These are phyloP conservation scores for Prunus campanulata DNA, from an alignment of 306 rosid genomes.

Conservation along the genomic window DNA sequence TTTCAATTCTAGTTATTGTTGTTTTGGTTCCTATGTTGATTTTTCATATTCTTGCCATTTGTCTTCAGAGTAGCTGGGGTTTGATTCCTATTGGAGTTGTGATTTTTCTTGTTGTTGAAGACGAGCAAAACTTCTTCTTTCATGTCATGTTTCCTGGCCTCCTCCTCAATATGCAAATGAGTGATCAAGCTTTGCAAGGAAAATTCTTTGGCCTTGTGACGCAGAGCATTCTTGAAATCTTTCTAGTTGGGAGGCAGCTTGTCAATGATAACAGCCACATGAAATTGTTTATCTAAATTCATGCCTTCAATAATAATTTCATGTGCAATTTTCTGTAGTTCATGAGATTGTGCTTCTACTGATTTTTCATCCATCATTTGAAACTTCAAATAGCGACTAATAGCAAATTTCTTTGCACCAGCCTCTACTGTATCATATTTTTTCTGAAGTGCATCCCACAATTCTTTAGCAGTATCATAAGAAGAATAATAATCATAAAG, in stretches of 20 bases:
- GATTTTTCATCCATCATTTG: background rate
- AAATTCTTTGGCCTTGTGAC: background rate
- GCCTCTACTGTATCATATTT: background rate
- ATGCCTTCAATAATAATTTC: background rate
- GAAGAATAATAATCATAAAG: background rate
- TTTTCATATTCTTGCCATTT: background rate
- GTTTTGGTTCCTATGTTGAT: background rate
- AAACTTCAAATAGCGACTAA: too few relatives aligned
- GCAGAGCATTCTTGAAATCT: background rate
- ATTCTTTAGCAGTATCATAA: background rate
- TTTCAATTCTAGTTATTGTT: background rate
- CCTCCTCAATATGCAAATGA: conserved; percentile 1
- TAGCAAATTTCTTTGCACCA: too few relatives aligned
- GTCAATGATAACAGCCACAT: background rate
- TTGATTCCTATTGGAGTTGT: too few relatives aligned
- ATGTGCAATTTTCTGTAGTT: too few relatives aligned
- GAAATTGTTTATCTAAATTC: background rate
- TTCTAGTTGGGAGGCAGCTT: background rate
- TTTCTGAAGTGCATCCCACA: background rate
- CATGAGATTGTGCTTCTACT: too few relatives aligned
- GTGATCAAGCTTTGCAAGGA: background rate
- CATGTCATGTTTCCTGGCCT: background rate
- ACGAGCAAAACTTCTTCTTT: background rate
- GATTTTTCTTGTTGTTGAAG: background rate
- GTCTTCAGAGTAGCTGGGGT: background rate